phyloP scores from a whole-genome alignment of 805 yeast genomes.

The Saccharomyces eubayanus region DNA sequence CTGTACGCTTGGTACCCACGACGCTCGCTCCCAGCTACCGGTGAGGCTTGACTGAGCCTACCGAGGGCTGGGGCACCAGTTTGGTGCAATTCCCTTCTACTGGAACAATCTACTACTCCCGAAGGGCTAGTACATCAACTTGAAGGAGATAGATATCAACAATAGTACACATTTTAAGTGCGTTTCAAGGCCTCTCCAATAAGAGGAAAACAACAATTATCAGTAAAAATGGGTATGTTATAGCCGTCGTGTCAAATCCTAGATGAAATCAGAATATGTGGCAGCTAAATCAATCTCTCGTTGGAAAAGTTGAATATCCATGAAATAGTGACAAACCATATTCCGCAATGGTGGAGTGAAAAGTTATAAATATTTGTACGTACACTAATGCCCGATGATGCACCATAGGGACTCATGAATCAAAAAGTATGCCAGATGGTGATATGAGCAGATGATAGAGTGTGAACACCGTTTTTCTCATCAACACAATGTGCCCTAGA shows the following conservation, averaged over 20 bases:
- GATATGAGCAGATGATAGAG: not conserved
- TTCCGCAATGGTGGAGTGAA: not conserved
- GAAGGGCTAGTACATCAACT: not conserved
- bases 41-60: not conserved
- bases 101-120: not conserved
- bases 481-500: not conserved
- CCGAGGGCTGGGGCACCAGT: not conserved
- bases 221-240: conserved; percentile 15
- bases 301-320: not conserved
- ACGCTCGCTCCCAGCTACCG: too few species aligned
- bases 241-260: not conserved
- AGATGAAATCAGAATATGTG: not conserved
- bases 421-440: not conserved
- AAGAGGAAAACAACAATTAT: conserved; percentile 5
- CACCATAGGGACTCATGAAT: not conserved
- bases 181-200: not conserved
- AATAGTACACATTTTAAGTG: not conserved
- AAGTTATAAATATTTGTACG: not conserved
- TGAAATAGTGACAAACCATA: not conserved
- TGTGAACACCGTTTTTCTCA: not conserved
- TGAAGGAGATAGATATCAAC: not conserved
- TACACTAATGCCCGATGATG: not conserved
- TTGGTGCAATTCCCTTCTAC: not conserved
- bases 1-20: too few species aligned
- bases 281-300: not conserved